A percentile compares a stretch with the other conserved stretches of the same genome.
Conservation (phyloP, 495 filamentous ascomycete species). For the Penicillium canariense region DNA sequence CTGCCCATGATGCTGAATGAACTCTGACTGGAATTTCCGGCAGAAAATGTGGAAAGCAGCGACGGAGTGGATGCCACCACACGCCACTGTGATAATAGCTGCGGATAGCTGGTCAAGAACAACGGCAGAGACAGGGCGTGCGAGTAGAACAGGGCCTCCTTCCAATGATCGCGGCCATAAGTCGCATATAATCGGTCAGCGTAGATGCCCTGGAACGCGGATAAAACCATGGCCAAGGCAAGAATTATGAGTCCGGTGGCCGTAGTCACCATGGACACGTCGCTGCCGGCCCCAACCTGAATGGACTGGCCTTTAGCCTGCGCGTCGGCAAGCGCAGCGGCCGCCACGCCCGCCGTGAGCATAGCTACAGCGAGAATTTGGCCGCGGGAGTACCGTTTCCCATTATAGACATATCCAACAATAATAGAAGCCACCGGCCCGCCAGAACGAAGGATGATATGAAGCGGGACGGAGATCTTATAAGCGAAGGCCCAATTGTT, state of each 20-base stretch:
- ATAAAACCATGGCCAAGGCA: slow-evolving; percentile 83
- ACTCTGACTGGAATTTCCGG: not conserved
- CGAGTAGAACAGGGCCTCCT: slow-evolving; percentile 93
- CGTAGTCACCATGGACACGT: slow-evolving; percentile 41
- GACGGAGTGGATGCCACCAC: slow-evolving; percentile 48
- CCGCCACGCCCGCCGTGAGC: slow-evolving; percentile 81
- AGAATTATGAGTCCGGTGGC: slow-evolving; percentile 79
- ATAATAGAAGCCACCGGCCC: slow-evolving; percentile 92
- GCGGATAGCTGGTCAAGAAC: slow-evolving; percentile 49
- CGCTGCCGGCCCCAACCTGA: slow-evolving; percentile 12
- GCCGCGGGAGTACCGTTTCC: slow-evolving; percentile 74
- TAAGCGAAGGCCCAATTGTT: slow-evolving; percentile 99
- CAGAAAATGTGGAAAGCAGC: slow-evolving; percentile 24
- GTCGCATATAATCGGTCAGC: slow-evolving; percentile 82
- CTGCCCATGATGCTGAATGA: slow-evolving; percentile 2
- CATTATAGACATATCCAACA: slow-evolving; percentile 74
- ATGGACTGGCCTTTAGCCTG: slow-evolving; percentile 65
- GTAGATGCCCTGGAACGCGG: slow-evolving; percentile 92
- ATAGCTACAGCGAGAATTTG: slow-evolving; percentile 78
- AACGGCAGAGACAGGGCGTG: slow-evolving; percentile 75
- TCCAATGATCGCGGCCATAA: slow-evolving; percentile 83
- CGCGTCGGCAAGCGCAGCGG: slow-evolving; percentile 85
- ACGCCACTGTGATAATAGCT: slow-evolving; percentile 48
- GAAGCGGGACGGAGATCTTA: slow-evolving; percentile 91
- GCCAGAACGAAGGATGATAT: slow-evolving; percentile 94